Evolutionary conservation across 805 yeast genomes (phyloP), one percentile per base, ranked within the genome.

Genomic region (Candida maesae): DNA sequence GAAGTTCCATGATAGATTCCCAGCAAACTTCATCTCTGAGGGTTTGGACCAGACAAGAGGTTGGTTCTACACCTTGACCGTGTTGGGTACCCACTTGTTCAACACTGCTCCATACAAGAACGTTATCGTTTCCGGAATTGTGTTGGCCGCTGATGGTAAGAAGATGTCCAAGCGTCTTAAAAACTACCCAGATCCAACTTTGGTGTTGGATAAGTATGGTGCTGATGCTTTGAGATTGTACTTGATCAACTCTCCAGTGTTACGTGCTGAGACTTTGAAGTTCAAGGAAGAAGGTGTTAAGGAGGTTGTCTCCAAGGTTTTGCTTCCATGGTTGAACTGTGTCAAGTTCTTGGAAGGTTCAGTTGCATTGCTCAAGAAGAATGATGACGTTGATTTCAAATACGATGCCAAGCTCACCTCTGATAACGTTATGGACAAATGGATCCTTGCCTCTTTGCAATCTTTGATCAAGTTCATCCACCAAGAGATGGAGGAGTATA

Each of bases 31-130:
- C 68, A 93, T 93, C 58, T 84, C 96, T 45, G 99, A 93, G 74
- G 99, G 99, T 70, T 78, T 93, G 56, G 99, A 93, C 70, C 99
- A 93, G 73, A 93, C 99, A 45, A 87, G 99, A 79, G 99, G 99
- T 63, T 93, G 99, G 99, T 93, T 93, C 71, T 93, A 93, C 68
- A 93, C 99, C 39, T 75, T 93, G 64, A 83, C 95, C 34, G 96
- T 93, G 18, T 75, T 93, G 58, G 99, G 98, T 65, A 87, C 96
- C 43, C 97, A 91, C 57, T 71, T 93, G 56, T 93, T 93, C 71
- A 82, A 84, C 58, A 77, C 81, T 44, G 95, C 95, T 49, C 98
- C 99, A 36, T 93, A 84, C 74, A 72, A 91, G 67, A 93, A 93
- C 65, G 96, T 90, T 50, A 87, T 93, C 64, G 99, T 93, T 38